Base-by-base conservation (phyloP, 768 basidiomycete genomes). In the Clavulina sp. region DNA sequence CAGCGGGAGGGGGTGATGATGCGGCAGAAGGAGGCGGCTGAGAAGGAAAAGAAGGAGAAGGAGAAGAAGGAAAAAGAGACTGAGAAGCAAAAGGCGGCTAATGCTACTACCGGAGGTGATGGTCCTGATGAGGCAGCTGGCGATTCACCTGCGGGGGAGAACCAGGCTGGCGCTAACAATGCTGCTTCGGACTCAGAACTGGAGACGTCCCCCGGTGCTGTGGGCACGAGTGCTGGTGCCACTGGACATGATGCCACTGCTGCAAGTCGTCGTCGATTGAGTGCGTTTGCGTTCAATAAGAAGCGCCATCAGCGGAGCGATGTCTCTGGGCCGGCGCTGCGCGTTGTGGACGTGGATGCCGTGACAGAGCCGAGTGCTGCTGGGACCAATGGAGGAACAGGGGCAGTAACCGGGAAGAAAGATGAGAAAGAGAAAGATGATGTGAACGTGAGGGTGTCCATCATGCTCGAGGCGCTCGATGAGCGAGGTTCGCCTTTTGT, bases 401-500 rank as follows among this genome's bases (percentile, higher is more conserved):
- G 52, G 19, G 34, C 34, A 7, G 19, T 19, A 7, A 38, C 16
- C 21, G 44, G 30, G 28, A 73, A 72, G 54, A 62, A 71, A 4
- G 69, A 69, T 51, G 68, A 63, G 0, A 68, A 65, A 30, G 70
- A 71, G 53, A 72, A 74, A 21, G 71, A 74, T 21, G 68, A 67
- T 36, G 69, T 78, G 49, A 87, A 86, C 9, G 80, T 92, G 31
- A 75, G 78, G 55, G 74, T 86, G 18, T 74, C 77, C 19, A 92
- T 96, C 57, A 72, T 77, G 28, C 71, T 95, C 33, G 81, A 80
- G 19, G 91, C 87, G 3, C 68, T 92, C 28, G 86, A 89, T 52
- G 79, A 78, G 46, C 5, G 21, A 7, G n/a, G n/a, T n/a, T n/a
- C n/a, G n/a, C n/a, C n/a, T n/a, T n/a, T n/a, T n/a, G n/a, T n/a